These are phyloP conservation scores for Lactarius evosmus DNA, from an alignment of 768 basidiomycete genomes.

Conservation along the genomic window DNA sequence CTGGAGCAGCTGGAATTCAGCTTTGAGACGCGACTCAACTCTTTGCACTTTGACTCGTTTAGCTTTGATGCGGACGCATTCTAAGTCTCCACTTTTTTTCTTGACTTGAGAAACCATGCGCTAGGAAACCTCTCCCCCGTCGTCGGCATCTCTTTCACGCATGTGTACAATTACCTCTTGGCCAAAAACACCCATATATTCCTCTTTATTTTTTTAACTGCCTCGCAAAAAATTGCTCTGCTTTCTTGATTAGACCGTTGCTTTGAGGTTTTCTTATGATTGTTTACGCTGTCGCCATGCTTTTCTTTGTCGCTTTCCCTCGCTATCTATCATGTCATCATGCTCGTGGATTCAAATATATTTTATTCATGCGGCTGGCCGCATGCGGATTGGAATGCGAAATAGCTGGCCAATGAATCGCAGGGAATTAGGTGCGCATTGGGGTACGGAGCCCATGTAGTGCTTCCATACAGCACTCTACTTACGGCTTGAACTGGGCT, in stretches of 20 bases:
- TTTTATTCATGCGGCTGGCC: constrained; percentile 25
- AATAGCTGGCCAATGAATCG: neutral
- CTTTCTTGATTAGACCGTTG: constrained; percentile 5
- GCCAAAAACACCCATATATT: constrained; percentile 16
- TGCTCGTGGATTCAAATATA: neutral
- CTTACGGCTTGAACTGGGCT: neutral
- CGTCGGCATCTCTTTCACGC: constrained; percentile 2
- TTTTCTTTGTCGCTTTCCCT: constrained; percentile 5
- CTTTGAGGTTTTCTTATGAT: constrained; percentile 8
- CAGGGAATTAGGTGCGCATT: neutral
- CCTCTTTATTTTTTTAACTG: neutral
- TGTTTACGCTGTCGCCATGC: constrained; percentile 17
- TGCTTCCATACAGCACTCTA: neutral
- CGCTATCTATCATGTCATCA: neutral
- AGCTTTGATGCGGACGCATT: constrained; percentile 66
- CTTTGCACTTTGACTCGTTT: constrained; percentile 67
- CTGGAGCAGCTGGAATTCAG: constrained; percentile 40
- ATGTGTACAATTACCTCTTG: constrained; percentile 21
- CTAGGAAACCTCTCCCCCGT: constrained; percentile 6
- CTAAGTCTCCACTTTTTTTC: constrained; percentile 29
- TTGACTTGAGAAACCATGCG: constrained; percentile 2
- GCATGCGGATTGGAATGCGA: constrained; percentile 16
- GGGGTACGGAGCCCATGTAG: neutral
- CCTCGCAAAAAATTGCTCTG: constrained; percentile 14
- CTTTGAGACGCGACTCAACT: constrained; percentile 67